A percentile compares a stretch with the other conserved stretches of the same genome.
phyloP scores from a whole-genome alignment of 768 basidiomycete genomes.

The Rhodotorula babjevae region DNA sequence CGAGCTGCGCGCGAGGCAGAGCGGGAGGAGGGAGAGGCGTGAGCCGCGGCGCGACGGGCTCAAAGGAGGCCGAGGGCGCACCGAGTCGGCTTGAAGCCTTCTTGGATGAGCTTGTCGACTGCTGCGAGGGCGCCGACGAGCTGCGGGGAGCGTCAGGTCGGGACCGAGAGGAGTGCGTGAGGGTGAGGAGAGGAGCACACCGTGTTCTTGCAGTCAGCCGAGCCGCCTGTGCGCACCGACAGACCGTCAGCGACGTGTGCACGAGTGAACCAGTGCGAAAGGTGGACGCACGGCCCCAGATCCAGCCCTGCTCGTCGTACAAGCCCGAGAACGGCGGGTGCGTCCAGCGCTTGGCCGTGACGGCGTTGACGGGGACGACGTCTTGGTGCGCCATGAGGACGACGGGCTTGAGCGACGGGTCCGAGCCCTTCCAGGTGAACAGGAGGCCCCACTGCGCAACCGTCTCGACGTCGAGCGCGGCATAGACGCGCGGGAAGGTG shows the following conservation, averaged over 20 bases:
- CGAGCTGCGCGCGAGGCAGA: constrained; percentile 25
- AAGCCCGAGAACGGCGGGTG: constrained; percentile 29
- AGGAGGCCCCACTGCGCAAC: constrained; percentile 74
- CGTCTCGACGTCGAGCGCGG: constrained; percentile 58
- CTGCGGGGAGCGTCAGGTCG: not conserved
- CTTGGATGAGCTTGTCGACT: constrained; percentile 61
- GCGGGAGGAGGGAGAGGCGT: too few species aligned
- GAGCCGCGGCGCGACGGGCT: too few species aligned
- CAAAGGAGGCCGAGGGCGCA: constrained; percentile 46
- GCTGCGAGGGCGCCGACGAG: constrained; percentile 45
- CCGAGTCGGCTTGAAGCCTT: constrained; percentile 62
- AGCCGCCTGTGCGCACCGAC: constrained; percentile 5
- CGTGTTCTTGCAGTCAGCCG: constrained; percentile 34
- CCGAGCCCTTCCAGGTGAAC: constrained; percentile 66
- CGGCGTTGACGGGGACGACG: constrained; percentile 28
- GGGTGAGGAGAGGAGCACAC: not conserved
- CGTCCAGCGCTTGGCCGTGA: constrained; percentile 21
- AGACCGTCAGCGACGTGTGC: too few species aligned
- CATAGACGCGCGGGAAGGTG: constrained; percentile 47
- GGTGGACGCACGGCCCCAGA: constrained; percentile 22
- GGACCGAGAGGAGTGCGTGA: too few species aligned
- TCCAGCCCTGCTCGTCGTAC: constrained; percentile 32
- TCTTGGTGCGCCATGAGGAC: constrained; percentile 47
- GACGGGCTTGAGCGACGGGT: constrained; percentile 62
- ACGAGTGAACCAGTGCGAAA: not conserved